phyloP scores from a whole-genome alignment of 2,329 filamentous ascomycete species.

The Alternaria arborescens region DNA sequence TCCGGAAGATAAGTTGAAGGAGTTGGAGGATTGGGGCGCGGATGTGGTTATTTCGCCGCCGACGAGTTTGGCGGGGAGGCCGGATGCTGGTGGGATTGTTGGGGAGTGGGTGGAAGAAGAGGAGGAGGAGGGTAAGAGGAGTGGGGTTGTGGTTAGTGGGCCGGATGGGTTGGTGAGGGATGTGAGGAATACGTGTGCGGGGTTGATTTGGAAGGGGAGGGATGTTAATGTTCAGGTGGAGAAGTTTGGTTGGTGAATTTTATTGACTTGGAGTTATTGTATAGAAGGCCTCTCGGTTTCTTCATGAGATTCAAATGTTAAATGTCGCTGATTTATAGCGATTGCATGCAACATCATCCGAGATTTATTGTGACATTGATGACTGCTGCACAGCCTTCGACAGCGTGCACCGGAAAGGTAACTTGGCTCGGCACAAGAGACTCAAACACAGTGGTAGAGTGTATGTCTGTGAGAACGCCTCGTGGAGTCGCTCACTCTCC shows the following conservation, averaged over 20 bases:
- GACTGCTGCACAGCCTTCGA: too few species aligned
- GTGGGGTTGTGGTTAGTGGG: constrained; percentile 67
- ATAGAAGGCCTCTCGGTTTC: too few species aligned
- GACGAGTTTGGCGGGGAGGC: constrained; percentile 62
- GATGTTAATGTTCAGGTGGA: constrained; percentile 66
- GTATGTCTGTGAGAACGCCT: too few species aligned
- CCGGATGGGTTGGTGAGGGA: constrained; percentile 69
- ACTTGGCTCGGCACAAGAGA: too few species aligned
- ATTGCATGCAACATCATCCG: too few species aligned
- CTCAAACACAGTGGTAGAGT: too few species aligned
- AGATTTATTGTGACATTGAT: too few species aligned
- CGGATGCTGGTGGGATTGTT: constrained; percentile 60
- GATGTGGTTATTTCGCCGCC: constrained; percentile 64
- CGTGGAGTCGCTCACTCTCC: too few species aligned
- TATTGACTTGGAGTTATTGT: too few species aligned
- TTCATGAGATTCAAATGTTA: too few species aligned
- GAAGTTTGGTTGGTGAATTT: constrained; percentile 66
- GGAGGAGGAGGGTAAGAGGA: constrained; percentile 50
- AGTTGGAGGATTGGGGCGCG: constrained; percentile 60
- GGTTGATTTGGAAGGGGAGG: constrained; percentile 58
- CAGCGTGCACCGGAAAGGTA: too few species aligned
- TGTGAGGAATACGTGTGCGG: constrained; percentile 67
- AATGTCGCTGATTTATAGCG: too few species aligned
- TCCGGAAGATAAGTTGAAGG: constrained; percentile 58
- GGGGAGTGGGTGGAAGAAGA: constrained; percentile 43